Base-by-base conservation (phyloP, 352 stramenopile genomes). In the Salisapilia sapeloensis region DNA sequence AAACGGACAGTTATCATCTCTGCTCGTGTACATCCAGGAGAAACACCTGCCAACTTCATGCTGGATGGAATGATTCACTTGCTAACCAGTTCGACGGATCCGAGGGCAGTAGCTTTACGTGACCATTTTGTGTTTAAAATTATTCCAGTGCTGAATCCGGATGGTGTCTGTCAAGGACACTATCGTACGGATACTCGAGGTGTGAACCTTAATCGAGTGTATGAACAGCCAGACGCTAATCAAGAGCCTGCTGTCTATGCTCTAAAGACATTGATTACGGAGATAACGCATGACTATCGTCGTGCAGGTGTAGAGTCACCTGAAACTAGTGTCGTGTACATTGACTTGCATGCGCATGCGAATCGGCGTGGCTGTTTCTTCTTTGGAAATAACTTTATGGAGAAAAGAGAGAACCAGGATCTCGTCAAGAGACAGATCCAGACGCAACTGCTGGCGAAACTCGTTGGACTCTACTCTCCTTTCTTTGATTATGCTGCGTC, bases 181-280 rank as follows among this genome's bases (percentile, higher is more conserved):
- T 94, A 92, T 43, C 64, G 84, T 9, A 81, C 71, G 8, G 82
- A 96, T 33, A 63, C 60, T 4, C 58, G 69, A 2, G 82, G 82
- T 3, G 58, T 84, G 17, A 96, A 95, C 48, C 46, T 96, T 26
- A 95, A 96, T 51, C 62, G 84, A 20, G 74, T 90, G 26, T 96
- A 95, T 44, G 56, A 62, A 33, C 37, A 50, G 2, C 71, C 70
- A 1, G 43, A 66, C 7, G 29, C 42, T 2, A 39, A 53, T 1
- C 13, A 45, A 6, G 61, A 85, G 16, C 72, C 81, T 4, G 54
- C 66, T 0, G 62, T 94, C 16, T 92, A 59, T 37, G 78, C 63
- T 23, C 28, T 60, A 10, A 83, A 81, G 24, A 40, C 59, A 7
- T 26, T 84, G 7, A 38, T 82, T 6, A 33, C 66, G 11, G 17